These are phyloP conservation scores for Aspergillus tubingensis DNA, from an alignment of 2,329 filamentous ascomycete species.

Conservation along the genomic window DNA sequence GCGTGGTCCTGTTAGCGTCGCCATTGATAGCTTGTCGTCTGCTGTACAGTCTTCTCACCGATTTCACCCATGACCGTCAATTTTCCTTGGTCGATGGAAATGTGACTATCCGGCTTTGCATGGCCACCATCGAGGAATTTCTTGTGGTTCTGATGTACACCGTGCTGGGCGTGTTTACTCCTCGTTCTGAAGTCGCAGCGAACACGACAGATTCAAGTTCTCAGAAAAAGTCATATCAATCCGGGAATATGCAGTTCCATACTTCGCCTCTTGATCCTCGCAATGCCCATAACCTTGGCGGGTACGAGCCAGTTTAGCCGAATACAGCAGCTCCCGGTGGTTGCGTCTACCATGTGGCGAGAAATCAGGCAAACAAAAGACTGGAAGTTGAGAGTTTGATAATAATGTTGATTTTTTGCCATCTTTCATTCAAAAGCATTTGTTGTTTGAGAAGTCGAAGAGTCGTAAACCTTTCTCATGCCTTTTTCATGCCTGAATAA, in stretches of 20 bases:
- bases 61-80: neutral
- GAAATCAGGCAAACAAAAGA: too few species aligned
- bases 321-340: neutral
- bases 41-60: neutral
- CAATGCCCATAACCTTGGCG: neutral
- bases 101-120: neutral
- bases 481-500: too few species aligned
- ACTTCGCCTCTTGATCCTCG: neutral
- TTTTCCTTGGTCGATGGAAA: slow-evolving; percentile 1
- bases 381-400: too few species aligned
- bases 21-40: neutral
- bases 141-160: slow-evolving; percentile 4
- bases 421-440: too few species aligned
- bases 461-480: too few species aligned
- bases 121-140: slow-evolving; percentile 7
- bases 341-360: neutral
- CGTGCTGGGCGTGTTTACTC: neutral
- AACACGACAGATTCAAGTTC: neutral
- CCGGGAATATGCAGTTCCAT: neutral
- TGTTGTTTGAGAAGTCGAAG: too few species aligned
- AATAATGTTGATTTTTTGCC: too few species aligned
- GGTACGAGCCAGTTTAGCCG: neutral
- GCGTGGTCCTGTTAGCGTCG: neutral
- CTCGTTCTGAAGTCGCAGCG: neutral
- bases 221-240: neutral